Conservation (phyloP, 139 green algal species). For the Trebouxia sp. region DNA sequence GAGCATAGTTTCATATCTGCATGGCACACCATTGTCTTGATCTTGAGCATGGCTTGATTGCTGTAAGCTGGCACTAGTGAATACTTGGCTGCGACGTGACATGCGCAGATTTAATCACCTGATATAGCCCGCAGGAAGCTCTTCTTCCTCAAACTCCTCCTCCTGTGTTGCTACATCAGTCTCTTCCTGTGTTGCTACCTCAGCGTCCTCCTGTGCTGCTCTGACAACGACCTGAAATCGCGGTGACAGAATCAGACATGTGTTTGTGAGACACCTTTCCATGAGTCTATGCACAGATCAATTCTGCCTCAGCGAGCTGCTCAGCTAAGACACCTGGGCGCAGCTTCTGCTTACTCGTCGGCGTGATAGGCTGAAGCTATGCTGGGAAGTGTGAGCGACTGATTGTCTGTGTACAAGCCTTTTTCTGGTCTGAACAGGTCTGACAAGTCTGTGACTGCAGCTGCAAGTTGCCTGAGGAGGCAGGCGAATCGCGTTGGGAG, state of each 20-base stretch:
- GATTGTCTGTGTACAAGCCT: neutral
- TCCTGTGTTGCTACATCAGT: too few relatives aligned
- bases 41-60: neutral
- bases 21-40: neutral
- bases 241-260: neutral
- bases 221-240: neutral
- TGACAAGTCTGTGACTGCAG: neutral
- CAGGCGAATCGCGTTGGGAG: neutral
- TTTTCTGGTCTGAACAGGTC: neutral
- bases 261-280: too few relatives aligned
- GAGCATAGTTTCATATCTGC: conserved; percentile 91
- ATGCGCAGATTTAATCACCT: too few relatives aligned
- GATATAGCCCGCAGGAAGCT: conserved; percentile 30
- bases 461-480: neutral
- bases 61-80: neutral
- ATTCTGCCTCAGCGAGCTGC: too few relatives aligned
- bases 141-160: neutral
- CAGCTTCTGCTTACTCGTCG: conserved; percentile 3
- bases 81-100: neutral
- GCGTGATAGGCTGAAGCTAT: neutral
- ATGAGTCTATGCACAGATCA: neutral
- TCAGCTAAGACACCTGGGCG: neutral
- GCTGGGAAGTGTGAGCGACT: neutral
- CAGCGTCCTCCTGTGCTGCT: conserved; percentile 6
- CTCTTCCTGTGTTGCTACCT: too few relatives aligned